These are phyloP conservation scores for Tagetes erecta DNA, from an alignment of 129 eudicot species.

Conservation along the genomic window DNA sequence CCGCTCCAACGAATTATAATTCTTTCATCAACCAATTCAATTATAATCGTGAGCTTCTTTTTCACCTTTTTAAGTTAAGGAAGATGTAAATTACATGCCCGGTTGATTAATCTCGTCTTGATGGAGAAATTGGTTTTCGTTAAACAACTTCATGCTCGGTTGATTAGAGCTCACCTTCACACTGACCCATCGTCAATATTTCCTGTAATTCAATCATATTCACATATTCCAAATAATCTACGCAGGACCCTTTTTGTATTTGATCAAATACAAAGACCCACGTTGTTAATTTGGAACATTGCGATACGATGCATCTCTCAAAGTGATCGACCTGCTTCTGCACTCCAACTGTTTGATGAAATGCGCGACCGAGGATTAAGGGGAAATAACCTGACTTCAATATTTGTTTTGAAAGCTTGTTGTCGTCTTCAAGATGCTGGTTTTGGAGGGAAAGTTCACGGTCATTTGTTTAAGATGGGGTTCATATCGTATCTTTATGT, in stretches of 20 bases:
- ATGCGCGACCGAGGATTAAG: slow-evolving; percentile 52
- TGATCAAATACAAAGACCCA: slow-evolving; percentile 46
- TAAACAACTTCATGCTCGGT: slow-evolving; percentile 48
- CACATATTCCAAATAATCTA: slow-evolving; percentile 38
- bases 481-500: slow-evolving; percentile 53
- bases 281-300: slow-evolving; percentile 51
- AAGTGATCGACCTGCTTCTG: slow-evolving; percentile 41
- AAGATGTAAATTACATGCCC: slow-evolving; percentile 7
- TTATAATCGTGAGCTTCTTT: neutral
- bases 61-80: neutral
- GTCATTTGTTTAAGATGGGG: slow-evolving; percentile 53
- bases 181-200: slow-evolving; percentile 47
- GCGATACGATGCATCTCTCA: slow-evolving; percentile 44
- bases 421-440: slow-evolving; percentile 41
- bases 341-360: slow-evolving; percentile 51
- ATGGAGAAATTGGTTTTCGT: slow-evolving; percentile 24
- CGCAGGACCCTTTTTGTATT: slow-evolving; percentile 49
- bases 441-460: slow-evolving; percentile 53
- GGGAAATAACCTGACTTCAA: slow-evolving; percentile 48
- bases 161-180: slow-evolving; percentile 48
- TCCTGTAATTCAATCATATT: slow-evolving; percentile 50
- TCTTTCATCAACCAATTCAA: slow-evolving; percentile 7
- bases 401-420: slow-evolving; percentile 59
- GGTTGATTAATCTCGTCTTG: neutral
- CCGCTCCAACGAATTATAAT: neutral